These are phyloP conservation scores for Vachellia pachyceras DNA, from an alignment of 306 rosid species.

Conservation along the genomic window DNA sequence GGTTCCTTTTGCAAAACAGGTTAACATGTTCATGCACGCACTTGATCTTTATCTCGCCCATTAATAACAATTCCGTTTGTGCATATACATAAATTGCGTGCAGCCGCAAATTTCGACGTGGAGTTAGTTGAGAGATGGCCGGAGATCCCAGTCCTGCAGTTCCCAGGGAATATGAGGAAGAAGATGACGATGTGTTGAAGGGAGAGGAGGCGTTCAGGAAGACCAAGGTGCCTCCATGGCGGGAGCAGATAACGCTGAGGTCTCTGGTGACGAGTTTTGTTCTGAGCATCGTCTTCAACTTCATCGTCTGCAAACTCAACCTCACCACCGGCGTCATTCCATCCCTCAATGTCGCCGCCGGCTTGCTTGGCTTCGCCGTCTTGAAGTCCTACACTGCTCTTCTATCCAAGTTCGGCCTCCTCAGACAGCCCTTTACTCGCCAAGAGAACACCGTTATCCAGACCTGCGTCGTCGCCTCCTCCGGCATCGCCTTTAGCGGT, in stretches of 20 bases:
- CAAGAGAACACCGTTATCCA: conserved; percentile 84
- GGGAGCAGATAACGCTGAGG: conserved; percentile 62
- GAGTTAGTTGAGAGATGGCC: background rate
- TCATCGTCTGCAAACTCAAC: conserved; percentile 75
- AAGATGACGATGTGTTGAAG: background rate
- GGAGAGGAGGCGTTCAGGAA: conserved; percentile 59
- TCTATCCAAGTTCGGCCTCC: conserved; percentile 47
- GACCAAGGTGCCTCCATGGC: conserved; percentile 61
- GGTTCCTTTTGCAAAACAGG: background rate
- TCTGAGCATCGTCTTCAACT: conserved; percentile 58
- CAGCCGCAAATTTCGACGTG: background rate
- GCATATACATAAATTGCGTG: too few species aligned
- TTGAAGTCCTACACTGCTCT: conserved; percentile 55
- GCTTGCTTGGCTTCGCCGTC: conserved; percentile 70
- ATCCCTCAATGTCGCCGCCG: conserved; percentile 77
- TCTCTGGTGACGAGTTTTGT: conserved; percentile 57
- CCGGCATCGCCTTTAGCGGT: conserved; percentile 93
- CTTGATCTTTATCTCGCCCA: background rate
- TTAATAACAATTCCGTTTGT: background rate
- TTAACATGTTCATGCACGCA: background rate
- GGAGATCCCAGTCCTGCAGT: background rate
- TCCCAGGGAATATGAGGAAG: background rate
- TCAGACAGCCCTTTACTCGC: conserved; percentile 75
- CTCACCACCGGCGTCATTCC: conserved; percentile 80
- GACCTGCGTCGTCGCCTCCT: conserved; percentile 79